phyloP scores from a whole-genome alignment of 352 stramenopile genomes.

The Pythium brachiatum region DNA sequence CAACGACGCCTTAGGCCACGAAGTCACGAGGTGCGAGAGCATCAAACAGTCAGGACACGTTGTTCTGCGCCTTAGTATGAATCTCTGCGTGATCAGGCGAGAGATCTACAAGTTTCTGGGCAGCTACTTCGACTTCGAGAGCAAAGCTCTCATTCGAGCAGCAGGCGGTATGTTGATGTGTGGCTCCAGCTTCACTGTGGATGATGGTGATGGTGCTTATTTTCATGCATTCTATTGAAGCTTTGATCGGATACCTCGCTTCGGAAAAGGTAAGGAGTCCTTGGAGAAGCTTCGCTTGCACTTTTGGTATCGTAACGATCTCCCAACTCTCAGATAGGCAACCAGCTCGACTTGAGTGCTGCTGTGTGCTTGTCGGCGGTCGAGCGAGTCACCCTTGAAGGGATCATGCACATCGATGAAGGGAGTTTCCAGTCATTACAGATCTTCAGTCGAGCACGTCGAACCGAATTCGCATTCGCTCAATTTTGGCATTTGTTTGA shows the following conservation, averaged over 20 bases:
- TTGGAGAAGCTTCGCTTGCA: neutral
- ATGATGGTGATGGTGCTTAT: neutral
- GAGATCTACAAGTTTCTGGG: conserved; percentile 64
- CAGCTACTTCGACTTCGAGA: conserved; percentile 84
- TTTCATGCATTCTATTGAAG: too few species aligned
- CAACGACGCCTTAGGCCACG: conserved; percentile 22
- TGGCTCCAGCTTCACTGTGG: neutral
- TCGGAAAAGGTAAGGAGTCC: conserved; percentile 55
- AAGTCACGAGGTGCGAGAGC: conserved; percentile 24
- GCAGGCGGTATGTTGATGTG: conserved; percentile 45
- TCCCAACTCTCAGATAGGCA: conserved; percentile 56
- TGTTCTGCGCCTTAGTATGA: neutral
- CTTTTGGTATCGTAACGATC: neutral
- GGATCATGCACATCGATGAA: conserved; percentile 80
- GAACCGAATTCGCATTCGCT: neutral
- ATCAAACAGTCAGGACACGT: neutral
- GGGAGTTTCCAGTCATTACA: conserved; percentile 72
- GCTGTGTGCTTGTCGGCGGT: conserved; percentile 56
- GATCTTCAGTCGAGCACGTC: conserved; percentile 74
- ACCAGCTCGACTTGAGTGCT: conserved; percentile 65
- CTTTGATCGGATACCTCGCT: conserved; percentile 60
- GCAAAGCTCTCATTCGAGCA: conserved; percentile 65
- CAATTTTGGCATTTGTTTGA: neutral
- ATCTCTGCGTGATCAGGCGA: conserved; percentile 29
- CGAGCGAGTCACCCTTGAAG: conserved; percentile 64